A percentile compares a stretch with the other conserved stretches of the same genome.
Evolutionary conservation across 345 rosid species (phyloP).

Genomic region (Rhodamnia argentea): DNA sequence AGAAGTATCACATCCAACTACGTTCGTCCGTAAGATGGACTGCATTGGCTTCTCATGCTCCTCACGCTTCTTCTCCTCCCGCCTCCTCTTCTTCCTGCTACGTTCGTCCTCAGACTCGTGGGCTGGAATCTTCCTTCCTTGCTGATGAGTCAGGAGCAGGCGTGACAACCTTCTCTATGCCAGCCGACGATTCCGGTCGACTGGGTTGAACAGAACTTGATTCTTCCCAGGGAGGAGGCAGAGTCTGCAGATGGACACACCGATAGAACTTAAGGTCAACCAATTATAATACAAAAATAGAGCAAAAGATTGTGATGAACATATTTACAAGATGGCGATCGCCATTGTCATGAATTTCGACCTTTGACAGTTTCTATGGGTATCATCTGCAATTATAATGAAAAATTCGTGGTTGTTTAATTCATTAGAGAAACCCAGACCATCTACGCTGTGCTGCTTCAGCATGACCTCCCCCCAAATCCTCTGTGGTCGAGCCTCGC

Average conservation of each 20-base stretch:
- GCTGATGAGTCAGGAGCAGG: constrained; percentile 15
- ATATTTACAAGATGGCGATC: neutral
- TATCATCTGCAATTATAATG: neutral
- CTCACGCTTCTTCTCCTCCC: constrained; percentile 42
- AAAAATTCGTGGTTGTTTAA: neutral
- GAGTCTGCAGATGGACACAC: constrained; percentile 24
- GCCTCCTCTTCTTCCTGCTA: constrained; percentile 47
- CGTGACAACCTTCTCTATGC: constrained; percentile 9
- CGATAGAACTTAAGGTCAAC: neutral
- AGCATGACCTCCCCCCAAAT: constrained; percentile 87
- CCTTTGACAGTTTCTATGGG: neutral
- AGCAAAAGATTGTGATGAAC: neutral
- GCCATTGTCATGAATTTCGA: neutral
- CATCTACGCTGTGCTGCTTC: constrained; percentile 84
- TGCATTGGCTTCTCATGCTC: constrained; percentile 36
- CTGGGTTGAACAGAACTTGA: constrained; percentile 47
- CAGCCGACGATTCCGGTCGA: constrained; percentile 23
- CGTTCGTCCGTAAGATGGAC: too few species aligned
- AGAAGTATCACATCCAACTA: neutral
- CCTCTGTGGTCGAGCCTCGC: constrained; percentile 92
- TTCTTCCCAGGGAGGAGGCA: constrained; percentile 90
- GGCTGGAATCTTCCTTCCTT: constrained; percentile 19
- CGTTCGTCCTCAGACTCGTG: constrained; percentile 35
- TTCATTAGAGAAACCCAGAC: constrained; percentile 59
- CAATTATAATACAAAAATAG: neutral